These are phyloP conservation scores for Litsea cubeba DNA, from an alignment of 164 flowering plant species.

Conservation along the genomic window DNA sequence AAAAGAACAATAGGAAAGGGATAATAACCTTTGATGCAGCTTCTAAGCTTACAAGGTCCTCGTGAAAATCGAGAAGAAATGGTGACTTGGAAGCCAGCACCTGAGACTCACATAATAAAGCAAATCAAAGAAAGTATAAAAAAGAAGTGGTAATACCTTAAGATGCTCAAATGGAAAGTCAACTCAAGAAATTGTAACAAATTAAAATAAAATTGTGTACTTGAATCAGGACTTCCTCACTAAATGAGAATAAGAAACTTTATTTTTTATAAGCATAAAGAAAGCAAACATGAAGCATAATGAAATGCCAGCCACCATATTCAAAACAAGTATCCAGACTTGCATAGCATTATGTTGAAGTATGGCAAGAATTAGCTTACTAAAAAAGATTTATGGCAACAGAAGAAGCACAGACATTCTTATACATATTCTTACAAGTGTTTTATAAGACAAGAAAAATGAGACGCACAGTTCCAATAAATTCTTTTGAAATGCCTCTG, in stretches of 20 bases:
- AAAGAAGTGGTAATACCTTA: background rate
- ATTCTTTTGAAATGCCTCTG: too few species aligned
- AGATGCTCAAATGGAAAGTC: background rate
- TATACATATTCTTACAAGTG: too few species aligned
- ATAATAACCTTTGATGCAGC: conserved; percentile 64
- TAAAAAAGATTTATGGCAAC: too few species aligned
- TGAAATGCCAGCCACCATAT: background rate
- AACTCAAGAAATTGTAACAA: background rate
- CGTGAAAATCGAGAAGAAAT: conserved; percentile 63
- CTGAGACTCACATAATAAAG: conserved; percentile 27
- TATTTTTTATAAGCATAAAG: background rate
- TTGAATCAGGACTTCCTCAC: too few species aligned
- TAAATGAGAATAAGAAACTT: too few species aligned
- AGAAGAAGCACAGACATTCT: too few species aligned
- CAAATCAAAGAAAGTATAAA: background rate
- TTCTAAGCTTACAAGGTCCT: conserved; percentile 65
- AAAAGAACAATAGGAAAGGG: background rate
- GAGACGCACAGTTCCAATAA: too few species aligned
- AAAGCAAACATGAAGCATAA: background rate
- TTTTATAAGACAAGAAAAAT: too few species aligned
- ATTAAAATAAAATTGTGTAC: background rate
- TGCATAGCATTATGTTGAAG: background rate
- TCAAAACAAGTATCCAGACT: too few species aligned
- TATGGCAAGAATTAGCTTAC: too few species aligned
- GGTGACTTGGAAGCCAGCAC: conserved; percentile 64